Base-by-base conservation (phyloP, 2,329 filamentous ascomycete species). In the Colletotrichum camelliae region DNA sequence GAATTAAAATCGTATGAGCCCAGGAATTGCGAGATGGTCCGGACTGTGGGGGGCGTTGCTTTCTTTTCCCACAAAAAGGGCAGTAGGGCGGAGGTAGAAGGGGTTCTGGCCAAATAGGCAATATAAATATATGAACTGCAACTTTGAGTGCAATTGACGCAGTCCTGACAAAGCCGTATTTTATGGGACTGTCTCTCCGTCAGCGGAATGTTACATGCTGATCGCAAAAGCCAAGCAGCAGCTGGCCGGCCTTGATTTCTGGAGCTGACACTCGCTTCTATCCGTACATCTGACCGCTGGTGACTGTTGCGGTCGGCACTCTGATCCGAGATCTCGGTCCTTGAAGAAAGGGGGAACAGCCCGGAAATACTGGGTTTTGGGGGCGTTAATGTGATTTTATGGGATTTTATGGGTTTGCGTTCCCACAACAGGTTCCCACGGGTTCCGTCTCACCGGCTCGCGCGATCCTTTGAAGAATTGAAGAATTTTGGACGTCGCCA, bases 41-140 rank as follows among this genome's bases (percentile, higher is more conserved):
- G 8, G 15, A 57, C n/a, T 60, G 29, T 48, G 68, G 68, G 37
- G 31, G 37, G 27, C 9, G 29, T 58, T 31, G 16, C 35, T 31
- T 35, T 13, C 7, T 12, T 12, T 37, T 21, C 24, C 16, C 24
- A 33, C 35, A 62, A 16, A 48, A 24, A 52, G 29, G 21, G 24
- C 13, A n/a, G 35, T 52, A 37, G 35, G 60, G 48, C 67, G 24
- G 12, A 15, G 52, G 35, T 31, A 33, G 60, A 31, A 48, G 48
- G 37, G 67, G 52, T 39, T 27, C 27, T 31, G 15, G 67, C 39
- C 43, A 55, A 33, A 35, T 15, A 31, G 18, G 35, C 16, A 67
- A 72, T 75, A 29, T 62, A 61, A 48, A 67, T 62, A 62, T 67
- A 70, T 70, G 43, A 74, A 60, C 16, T 27, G 57, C 58, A 58